phyloP scores from a whole-genome alignment of 2,329 filamentous ascomycete species.

The Aspergillus calidoustus region DNA sequence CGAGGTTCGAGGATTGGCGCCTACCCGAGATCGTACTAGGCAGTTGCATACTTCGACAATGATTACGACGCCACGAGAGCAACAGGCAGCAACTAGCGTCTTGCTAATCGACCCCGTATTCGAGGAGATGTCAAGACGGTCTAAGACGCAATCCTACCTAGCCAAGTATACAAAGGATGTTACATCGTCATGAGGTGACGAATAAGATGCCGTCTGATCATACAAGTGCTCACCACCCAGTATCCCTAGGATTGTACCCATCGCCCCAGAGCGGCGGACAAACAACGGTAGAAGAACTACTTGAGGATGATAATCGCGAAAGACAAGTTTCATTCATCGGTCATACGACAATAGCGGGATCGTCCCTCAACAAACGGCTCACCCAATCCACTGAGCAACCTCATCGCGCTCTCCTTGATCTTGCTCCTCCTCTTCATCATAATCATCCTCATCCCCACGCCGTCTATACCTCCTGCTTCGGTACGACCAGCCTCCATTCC shows the following conservation, averaged over 20 bases:
- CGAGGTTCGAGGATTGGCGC: not conserved
- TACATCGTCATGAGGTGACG: no score
- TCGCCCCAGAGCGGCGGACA: not conserved
- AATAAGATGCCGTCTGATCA: no score
- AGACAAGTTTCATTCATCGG: not conserved
- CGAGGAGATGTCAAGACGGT: not conserved
- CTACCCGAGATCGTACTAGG: not conserved
- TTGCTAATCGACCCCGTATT: not conserved
- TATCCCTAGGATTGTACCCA: no score
- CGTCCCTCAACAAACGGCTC: not conserved
- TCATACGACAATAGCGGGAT: not conserved
- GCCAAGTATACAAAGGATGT: not conserved
- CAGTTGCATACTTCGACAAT: not conserved
- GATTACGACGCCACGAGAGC: not conserved
- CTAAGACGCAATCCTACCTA: no score
- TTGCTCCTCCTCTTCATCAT: constrained; percentile 1
- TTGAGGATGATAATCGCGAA: not conserved
- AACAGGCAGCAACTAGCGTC: not conserved
- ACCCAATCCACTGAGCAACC: constrained; percentile 14
- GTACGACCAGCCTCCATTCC: not conserved
- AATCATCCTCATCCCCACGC: not conserved
- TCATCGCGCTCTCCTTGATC: constrained; percentile 19
- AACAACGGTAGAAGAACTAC: not conserved
- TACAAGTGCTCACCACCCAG: no score
- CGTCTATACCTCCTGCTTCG: not conserved